A percentile compares a stretch with the other conserved stretches of the same genome.
Conservation (phyloP, 257 asterid species). For the Leptodermis oblonga region DNA sequence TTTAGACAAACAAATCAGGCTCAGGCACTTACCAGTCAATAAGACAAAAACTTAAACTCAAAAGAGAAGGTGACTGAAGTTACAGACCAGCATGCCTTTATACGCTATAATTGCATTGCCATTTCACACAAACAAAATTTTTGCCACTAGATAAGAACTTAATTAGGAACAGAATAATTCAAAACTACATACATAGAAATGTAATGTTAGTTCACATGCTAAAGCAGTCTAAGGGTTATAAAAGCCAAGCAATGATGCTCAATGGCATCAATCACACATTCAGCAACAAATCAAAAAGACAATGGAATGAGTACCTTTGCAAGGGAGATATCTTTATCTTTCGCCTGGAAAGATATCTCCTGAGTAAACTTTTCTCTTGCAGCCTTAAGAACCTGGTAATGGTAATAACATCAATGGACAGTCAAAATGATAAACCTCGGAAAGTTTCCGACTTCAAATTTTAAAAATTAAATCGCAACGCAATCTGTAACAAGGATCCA, state of each 20-base stretch:
- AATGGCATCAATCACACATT: slow-evolving; percentile 7
- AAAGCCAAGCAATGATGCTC: not conserved
- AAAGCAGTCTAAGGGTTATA: slow-evolving; percentile 1
- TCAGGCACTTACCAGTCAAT: not conserved
- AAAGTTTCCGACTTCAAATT: slow-evolving; percentile 2
- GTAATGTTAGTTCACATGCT: not conserved
- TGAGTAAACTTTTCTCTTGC: slow-evolving; percentile 68
- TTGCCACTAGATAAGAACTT: not conserved
- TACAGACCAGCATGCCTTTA: not conserved
- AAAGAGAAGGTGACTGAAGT: not conserved
- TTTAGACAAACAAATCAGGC: slow-evolving; percentile 4
- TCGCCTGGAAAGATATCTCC: slow-evolving; percentile 79
- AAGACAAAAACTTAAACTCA: not conserved
- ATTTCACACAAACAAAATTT: not conserved
- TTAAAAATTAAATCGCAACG: not conserved
- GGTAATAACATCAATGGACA: slow-evolving; percentile 2
- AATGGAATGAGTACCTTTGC: slow-evolving; percentile 55
- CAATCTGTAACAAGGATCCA: not conserved
- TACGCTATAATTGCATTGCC: not conserved
- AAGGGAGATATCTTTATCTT: slow-evolving; percentile 84
- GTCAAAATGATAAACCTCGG: slow-evolving; percentile 21
- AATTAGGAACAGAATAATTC: not conserved
- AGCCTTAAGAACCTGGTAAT: slow-evolving; percentile 54
- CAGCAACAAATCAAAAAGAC: slow-evolving; percentile 7
- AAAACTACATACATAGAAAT: not conserved